Evolutionary conservation across 2,329 filamentous ascomycete species (phyloP), one percentile per base, ranked within the genome.

Genomic region (Parasarocladium wereldwijsianum): DNA sequence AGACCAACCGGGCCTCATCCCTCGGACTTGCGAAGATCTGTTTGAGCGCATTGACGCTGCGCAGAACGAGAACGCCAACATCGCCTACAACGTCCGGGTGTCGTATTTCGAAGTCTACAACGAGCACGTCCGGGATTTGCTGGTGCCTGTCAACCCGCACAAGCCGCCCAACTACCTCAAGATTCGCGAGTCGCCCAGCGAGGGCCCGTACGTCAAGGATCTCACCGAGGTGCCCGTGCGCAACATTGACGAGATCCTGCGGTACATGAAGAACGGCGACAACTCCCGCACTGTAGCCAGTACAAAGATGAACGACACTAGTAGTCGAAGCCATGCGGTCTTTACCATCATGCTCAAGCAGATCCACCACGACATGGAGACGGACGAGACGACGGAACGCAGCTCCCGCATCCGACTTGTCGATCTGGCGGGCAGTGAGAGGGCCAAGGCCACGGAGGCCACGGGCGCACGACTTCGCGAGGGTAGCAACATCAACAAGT

Each of bases 61-160:
- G 17, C 65, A 71, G 32, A 76, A 81, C 40, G 79, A 92, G 45
- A 80, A 80, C 26, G 80, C 85, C 32, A 92, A 90, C 54, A 84
- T 93, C 50, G 93, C 83, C 42, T 98, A 94, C 64, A 90, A 87
- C 44, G 90, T 98, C 39, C 80, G 90, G 38, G 90, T 96, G 17
- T 94, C 86, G 4, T 98, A 98, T 59, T 96, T 98, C 47, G 90
- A 98, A 52, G 90, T 98, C 37, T 98, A 98, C 68, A 98, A 98
- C 55, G 90, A 98, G 58, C 90, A 96, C 54, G 90, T 98, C 29
- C 82, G 90, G 34, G 90, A 98, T 49, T 62, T 98, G 20, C 70
- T 98, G 26, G 79, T 85, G 0, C 82, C 86, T 8, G 68, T 79
- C 17, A 47, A 60, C 8, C 60, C 66, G 4, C 79, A 75, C 33